Conservation (phyloP, 371 early-diverging fungal species). For the Haplosporangium sp. region DNA sequence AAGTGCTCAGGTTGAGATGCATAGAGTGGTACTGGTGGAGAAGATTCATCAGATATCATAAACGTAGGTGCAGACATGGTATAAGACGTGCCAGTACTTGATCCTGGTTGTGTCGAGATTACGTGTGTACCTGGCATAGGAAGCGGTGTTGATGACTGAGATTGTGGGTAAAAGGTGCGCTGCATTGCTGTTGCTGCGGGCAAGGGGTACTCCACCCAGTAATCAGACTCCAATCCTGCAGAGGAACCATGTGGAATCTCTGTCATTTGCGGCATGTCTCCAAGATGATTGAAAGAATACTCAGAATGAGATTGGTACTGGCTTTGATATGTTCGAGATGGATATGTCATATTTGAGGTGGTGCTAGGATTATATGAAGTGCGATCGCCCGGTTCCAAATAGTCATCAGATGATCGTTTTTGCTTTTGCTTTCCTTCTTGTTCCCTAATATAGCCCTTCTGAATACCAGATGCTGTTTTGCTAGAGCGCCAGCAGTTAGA, state of each 20-base stretch:
- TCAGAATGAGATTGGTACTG: neutral
- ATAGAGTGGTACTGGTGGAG: conserved; percentile 8
- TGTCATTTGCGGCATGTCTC: conserved; percentile 7
- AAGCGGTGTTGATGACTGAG: conserved; percentile 13
- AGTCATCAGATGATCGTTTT: neutral
- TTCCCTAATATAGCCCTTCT: conserved; percentile 7
- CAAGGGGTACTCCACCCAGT: conserved; percentile 6
- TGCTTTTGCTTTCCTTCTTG: neutral
- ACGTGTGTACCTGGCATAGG: neutral
- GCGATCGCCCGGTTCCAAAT: neutral
- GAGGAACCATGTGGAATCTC: conserved; percentile 12
- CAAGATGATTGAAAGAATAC: neutral
- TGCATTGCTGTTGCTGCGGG: conserved; percentile 2
- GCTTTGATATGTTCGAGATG: conserved; percentile 20
- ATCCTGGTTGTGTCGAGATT: neutral
- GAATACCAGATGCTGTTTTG: conserved; percentile 10
- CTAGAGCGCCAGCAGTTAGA: conserved; percentile 6
- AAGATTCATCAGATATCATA: conserved; percentile 17
- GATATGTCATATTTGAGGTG: conserved; percentile 12
- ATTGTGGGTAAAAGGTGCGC: conserved; percentile 3
- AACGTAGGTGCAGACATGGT: conserved; percentile 10
- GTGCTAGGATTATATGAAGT: neutral
- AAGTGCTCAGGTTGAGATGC: conserved; percentile 2
- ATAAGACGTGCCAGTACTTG: neutral
- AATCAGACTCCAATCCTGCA: neutral